Base-by-base conservation (phyloP, 305 asterid genomes). In the Rubia peregrina region DNA sequence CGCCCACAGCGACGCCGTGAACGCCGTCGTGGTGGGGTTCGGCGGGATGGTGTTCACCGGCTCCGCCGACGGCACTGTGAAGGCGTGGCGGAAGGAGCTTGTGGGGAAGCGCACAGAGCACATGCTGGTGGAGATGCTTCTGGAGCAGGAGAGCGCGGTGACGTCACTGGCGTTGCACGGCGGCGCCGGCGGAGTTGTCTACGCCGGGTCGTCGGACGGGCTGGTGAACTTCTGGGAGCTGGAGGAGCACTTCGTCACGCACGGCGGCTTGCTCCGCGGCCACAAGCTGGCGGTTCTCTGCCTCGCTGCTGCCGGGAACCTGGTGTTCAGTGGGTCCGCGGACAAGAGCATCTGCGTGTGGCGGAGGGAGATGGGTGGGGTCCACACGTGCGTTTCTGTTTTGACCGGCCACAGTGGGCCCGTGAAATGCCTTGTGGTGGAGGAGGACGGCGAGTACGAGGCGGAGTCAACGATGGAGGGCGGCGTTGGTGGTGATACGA, bases 1-100 rank as follows among this genome's bases (percentile, higher is more conserved):
- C 42, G 98, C 87, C 40, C 98, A 93, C 72, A 83, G 86, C 14
- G 98, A 93, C 61, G 95, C 97, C 0, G 77, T 93, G 14, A 93
- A 93, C 46, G 78, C 98, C 9, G 87, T 93, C 7, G 89, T 59
- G 0, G 81, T 84, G 5, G 95, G 81, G 0, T 82, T 85, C 74
- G 87, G 85, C 44, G 95, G 92, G 0, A 6, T 93, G 73, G 78
- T 93, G 0, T 90, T 93, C 80, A 85, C 96, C 1, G 97, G 96
- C 0, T 89, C 97, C 0, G 97, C 98, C 4, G 97, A 93, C 69
- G 98, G 98, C 3, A 78, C 95, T 10, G 95, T 93, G 67, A 93
- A 90, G 74, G 92, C 86, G 60, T 93, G 98, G 98, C 79, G 91
- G 83, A 75, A 93, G 69, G 96, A 90, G 78, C 63, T 80, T 16